Conservation (phyloP, 148 eudicot species). For the Rhododendron ovatum region DNA sequence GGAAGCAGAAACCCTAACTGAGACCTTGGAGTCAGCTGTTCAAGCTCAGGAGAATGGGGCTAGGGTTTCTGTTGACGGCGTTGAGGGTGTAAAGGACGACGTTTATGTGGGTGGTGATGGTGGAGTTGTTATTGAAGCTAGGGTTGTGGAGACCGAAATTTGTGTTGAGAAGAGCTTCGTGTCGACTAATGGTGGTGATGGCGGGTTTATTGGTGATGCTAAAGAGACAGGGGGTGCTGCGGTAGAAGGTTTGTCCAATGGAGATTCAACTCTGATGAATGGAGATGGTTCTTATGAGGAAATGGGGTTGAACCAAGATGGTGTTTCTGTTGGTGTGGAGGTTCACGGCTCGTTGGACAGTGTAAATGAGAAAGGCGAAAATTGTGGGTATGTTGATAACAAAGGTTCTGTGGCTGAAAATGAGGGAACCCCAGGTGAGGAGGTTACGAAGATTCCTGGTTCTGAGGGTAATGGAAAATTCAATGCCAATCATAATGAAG, state of each 20-base stretch:
- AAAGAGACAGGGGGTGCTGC: background rate
- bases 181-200: background rate
- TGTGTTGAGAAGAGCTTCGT: background rate
- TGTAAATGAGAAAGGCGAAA: conserved; percentile 4
- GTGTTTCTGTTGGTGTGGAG: background rate
- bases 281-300: background rate
- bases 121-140: background rate
- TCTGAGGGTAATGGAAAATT: background rate
- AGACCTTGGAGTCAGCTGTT: background rate
- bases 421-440: conserved; percentile 6
- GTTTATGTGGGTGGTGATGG: background rate
- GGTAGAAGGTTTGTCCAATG: background rate
- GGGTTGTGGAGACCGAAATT: conserved; percentile 6
- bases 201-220: conserved; percentile 7
- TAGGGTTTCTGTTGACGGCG: conserved; percentile 12
- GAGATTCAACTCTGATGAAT: background rate
- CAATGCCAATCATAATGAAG: background rate
- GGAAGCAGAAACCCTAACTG: conserved; percentile 14
- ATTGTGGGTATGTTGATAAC: background rate
- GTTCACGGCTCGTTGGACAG: background rate
- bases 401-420: conserved; percentile 14
- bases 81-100: background rate
- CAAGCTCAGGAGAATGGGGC: conserved; percentile 8
- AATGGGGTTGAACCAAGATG: background rate
- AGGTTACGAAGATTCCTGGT: background rate